A percentile compares a stretch with the other conserved stretches of the same genome.
These are phyloP conservation scores for Termitomyces sp. DNA, from an alignment of 768 basidiomycete genomes.

Conservation along the genomic window DNA sequence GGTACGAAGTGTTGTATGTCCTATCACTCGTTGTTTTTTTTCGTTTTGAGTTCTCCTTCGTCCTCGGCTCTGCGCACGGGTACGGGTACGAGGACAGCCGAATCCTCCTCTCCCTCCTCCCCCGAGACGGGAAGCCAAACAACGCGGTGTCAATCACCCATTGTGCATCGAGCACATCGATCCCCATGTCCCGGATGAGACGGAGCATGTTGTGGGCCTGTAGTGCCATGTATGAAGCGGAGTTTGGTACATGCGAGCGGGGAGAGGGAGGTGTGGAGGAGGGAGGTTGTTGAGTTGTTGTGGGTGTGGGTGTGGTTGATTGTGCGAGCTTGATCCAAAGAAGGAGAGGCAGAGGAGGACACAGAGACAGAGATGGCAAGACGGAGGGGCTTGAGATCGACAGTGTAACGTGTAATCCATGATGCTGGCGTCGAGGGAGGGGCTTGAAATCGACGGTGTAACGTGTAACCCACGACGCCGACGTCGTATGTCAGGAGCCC, in stretches of 20 bases:
- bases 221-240: constrained; percentile 55
- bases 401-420: too few relatives aligned
- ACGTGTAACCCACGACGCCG: constrained; percentile 62
- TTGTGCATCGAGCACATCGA: constrained; percentile 73
- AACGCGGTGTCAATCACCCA: constrained; percentile 73
- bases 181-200: constrained; percentile 60
- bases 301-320: too few relatives aligned
- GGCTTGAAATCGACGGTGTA: constrained; percentile 71
- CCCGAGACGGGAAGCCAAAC: constrained; percentile 45
- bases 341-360: too few relatives aligned
- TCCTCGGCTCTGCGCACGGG: background rate
- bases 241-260: constrained; percentile 55
- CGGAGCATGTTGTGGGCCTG: constrained; percentile 75
- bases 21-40: constrained; percentile 29
- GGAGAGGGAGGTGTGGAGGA: constrained; percentile 61
- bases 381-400: constrained; percentile 60
- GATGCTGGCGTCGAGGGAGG: too few relatives aligned
- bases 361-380: constrained; percentile 28
- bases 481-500: constrained; percentile 63
- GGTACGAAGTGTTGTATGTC: constrained; percentile 63
- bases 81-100: constrained; percentile 55
- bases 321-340: too few relatives aligned
- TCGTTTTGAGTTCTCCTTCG: constrained; percentile 5
- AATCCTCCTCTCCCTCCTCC: too few relatives aligned
- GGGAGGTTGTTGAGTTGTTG: constrained; percentile 19